These are phyloP conservation scores for Ceratopteris richardii DNA, from an alignment of 75 land plant species.

Conservation along the genomic window DNA sequence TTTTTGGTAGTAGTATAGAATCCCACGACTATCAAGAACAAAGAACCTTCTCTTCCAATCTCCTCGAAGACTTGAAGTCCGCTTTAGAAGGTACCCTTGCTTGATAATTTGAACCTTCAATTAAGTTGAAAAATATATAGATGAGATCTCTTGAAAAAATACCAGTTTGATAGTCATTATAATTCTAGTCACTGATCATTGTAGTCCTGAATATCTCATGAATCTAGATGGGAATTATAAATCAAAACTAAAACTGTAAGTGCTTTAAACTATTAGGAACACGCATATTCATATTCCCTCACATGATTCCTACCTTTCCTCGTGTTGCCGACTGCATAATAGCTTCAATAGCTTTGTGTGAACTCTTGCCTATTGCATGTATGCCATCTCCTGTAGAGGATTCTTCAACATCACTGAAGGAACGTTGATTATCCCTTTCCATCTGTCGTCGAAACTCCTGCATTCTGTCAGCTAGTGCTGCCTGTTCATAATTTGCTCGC, in stretches of 20 bases:
- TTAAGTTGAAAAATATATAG: slow-evolving; percentile 11
- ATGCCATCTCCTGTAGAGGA: slow-evolving; percentile 59
- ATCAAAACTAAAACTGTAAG: no score
- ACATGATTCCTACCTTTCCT: slow-evolving; percentile 52
- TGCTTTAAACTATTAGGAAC: no score
- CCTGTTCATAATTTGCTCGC: slow-evolving; percentile 73
- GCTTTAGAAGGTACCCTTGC: slow-evolving; percentile 91
- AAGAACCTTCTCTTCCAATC: slow-evolving; percentile 96
- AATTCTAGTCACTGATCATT: no score
- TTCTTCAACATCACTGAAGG: slow-evolving; percentile 37
- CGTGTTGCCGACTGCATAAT: slow-evolving; percentile 63
- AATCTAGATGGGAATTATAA: no score
- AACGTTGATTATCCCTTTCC: slow-evolving; percentile 55
- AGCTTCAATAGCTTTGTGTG: slow-evolving; percentile 73
- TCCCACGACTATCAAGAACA: slow-evolving; percentile 92
- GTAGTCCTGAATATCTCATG: no score
- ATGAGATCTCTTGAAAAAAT: neutral
- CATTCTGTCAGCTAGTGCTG: slow-evolving; percentile 83
- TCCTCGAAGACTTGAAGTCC: slow-evolving; percentile 80
- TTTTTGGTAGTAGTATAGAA: slow-evolving; percentile 76
- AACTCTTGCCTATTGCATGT: slow-evolving; percentile 44
- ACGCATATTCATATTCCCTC: neutral
- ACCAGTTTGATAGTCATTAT: no score
- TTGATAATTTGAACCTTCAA: slow-evolving; percentile 92
- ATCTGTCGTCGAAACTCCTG: slow-evolving; percentile 85